Conservation (phyloP, 1,139 yeast genomes). For the Saccharomyces hybrid region DNA sequence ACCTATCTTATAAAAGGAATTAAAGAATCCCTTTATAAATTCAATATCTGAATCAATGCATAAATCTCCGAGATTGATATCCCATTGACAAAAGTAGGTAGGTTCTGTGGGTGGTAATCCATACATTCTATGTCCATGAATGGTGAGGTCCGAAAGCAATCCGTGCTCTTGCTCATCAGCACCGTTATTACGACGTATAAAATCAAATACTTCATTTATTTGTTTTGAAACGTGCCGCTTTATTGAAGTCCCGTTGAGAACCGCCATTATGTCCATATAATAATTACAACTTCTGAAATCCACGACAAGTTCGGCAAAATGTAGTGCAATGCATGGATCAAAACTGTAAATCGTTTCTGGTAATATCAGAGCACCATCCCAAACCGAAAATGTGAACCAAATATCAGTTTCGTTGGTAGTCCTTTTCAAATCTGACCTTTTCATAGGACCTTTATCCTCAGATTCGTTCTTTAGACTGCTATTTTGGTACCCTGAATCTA, state of each 20-base stretch:
- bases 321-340: conserved; percentile 53
- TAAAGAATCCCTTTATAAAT: conserved; percentile 41
- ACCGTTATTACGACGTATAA: conserved; percentile 15
- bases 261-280: conserved; percentile 75
- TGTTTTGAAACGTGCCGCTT: conserved; percentile 37
- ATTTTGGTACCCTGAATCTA: neutral
- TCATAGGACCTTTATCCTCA: conserved; percentile 7
- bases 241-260: conserved; percentile 15
- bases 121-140: conserved; percentile 87
- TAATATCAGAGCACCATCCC: conserved; percentile 60
- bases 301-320: conserved; percentile 59
- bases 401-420: conserved; percentile 73
- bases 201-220: conserved; percentile 46
- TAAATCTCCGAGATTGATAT: conserved; percentile 58
- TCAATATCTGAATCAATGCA: conserved; percentile 45
- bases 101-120: conserved; percentile 87
- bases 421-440: conserved; percentile 36
- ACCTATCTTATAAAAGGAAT: conserved; percentile 43
- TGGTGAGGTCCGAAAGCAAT: conserved; percentile 34
- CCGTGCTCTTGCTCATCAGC: conserved; percentile 33
- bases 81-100: conserved; percentile 88
- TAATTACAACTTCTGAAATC: conserved; percentile 84
- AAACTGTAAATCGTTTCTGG: conserved; percentile 70
- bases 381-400: conserved; percentile 59
- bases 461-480: conserved; percentile 3